Evolutionary conservation across 257 asterid species (phyloP).

Genomic region (Phtheirospermum japonicum): DNA sequence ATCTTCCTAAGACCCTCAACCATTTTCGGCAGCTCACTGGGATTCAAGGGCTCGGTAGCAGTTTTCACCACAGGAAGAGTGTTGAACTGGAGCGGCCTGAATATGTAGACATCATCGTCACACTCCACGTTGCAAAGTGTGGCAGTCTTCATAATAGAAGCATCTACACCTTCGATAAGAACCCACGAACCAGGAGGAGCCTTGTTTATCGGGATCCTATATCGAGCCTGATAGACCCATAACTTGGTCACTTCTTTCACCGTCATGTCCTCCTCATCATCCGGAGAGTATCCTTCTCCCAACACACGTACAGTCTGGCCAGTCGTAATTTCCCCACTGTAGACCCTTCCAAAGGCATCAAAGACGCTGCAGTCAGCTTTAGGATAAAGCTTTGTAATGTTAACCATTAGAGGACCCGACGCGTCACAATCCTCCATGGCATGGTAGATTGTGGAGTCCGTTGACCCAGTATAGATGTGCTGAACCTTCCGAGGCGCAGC

Average conservation of each 20-base stretch:
- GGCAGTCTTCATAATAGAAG: slow-evolving; percentile 98
- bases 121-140: slow-evolving; percentile 77
- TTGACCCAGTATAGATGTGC: slow-evolving; percentile 85
- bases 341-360: slow-evolving; percentile 97
- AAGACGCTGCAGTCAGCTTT: slow-evolving; percentile 94
- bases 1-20: slow-evolving; percentile 97
- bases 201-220: slow-evolving; percentile 88
- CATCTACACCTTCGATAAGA: slow-evolving; percentile 98
- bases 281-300: slow-evolving; percentile 99
- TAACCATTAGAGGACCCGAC: slow-evolving; percentile 87
- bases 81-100: slow-evolving; percentile 91
- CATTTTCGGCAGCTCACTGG: slow-evolving; percentile 98
- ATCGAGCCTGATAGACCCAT: slow-evolving; percentile 98
- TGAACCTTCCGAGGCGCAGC: slow-evolving; percentile 81
- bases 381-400: slow-evolving; percentile 87
- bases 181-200: slow-evolving; percentile 99
- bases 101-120: slow-evolving; percentile 83
- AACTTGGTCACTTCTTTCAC: slow-evolving; percentile 88
- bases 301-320: slow-evolving; percentile 90
- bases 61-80: slow-evolving; percentile 98
- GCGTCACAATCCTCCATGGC: slow-evolving; percentile 88
- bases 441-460: slow-evolving; percentile 65
- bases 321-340: slow-evolving; percentile 86
- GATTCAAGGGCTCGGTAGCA: slow-evolving; percentile 96
- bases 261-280: slow-evolving; percentile 98